Percentiles rank a stretch among this genome's conserved stretches.
Evolutionary conservation across 225 moss, liverwort and hornwort genomes (phyloP).

Genomic region (Takakia lepidozioides): DNA sequence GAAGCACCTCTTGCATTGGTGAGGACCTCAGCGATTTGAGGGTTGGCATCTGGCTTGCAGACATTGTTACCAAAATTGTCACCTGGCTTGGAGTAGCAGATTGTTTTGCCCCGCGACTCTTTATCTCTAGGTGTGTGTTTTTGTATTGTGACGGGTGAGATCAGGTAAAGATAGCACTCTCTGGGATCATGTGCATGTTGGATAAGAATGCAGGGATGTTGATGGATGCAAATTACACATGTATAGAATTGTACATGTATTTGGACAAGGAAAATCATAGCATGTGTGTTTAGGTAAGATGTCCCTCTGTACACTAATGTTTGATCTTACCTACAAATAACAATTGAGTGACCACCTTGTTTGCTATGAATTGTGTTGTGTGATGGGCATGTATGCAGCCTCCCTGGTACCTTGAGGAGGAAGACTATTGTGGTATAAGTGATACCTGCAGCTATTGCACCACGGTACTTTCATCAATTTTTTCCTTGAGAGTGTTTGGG

Average conservation of each 20-base stretch:
- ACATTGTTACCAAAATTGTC: slow-evolving; percentile 66
- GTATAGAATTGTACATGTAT: too few relatives aligned
- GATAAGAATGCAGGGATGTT: too few relatives aligned
- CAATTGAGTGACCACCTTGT: too few relatives aligned
- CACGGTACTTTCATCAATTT: slow-evolving; percentile 44
- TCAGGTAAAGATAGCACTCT: neutral
- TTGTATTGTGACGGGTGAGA: neutral
- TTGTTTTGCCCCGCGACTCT: slow-evolving; percentile 92
- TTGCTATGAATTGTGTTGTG: neutral
- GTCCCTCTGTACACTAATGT: too few relatives aligned
- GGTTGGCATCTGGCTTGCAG: slow-evolving; percentile 23
- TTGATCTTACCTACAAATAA: too few relatives aligned
- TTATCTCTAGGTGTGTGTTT: slow-evolving; percentile 79
- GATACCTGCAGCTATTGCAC: slow-evolving; percentile 86
- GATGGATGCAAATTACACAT: too few relatives aligned
- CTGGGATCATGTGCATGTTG: too few relatives aligned
- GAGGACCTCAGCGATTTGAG: neutral
- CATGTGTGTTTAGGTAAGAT: too few relatives aligned
- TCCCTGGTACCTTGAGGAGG: slow-evolving; percentile 79
- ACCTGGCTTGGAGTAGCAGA: slow-evolving; percentile 78
- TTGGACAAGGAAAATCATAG: too few relatives aligned
- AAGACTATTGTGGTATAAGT: slow-evolving; percentile 72
- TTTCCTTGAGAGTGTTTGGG: neutral
- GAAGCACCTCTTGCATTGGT: too few relatives aligned
- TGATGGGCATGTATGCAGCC: slow-evolving; percentile 31